Evolutionary conservation across 1,139 yeast genomes (phyloP).

Genomic region (Hanseniaspora gamundiae): DNA sequence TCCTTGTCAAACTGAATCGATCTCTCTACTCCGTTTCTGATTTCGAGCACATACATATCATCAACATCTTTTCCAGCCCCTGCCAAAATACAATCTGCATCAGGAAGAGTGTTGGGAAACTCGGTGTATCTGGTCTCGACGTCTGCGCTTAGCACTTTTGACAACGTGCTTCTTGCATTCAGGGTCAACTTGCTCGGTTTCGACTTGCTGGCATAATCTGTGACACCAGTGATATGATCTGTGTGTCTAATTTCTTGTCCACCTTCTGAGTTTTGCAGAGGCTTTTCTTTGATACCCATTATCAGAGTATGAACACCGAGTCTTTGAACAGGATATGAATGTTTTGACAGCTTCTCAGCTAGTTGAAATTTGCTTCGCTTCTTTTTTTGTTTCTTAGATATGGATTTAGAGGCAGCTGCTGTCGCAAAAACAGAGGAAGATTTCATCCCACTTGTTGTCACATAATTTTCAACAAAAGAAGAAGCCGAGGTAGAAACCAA

Average conservation of each 20-base stretch:
- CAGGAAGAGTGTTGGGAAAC: conserved; percentile 18
- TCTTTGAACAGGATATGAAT: conserved; percentile 26
- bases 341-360: conserved; percentile 19
- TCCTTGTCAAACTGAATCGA: conserved; percentile 22
- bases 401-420: background rate
- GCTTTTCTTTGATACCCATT: conserved; percentile 24
- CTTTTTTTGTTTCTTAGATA: conserved; percentile 9
- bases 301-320: conserved; percentile 29
- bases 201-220: conserved; percentile 10
- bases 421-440: conserved; percentile 6
- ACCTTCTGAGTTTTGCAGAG: conserved; percentile 13
- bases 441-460: conserved; percentile 7
- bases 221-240: conserved; percentile 10
- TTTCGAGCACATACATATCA: conserved; percentile 28
- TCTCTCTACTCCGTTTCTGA: conserved; percentile 32
- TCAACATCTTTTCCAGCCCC: conserved; percentile 18
- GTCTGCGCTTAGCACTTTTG: conserved; percentile 20
- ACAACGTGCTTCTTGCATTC: conserved; percentile 17
- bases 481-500: conserved; percentile 45
- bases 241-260: conserved; percentile 31
- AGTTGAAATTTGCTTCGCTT: conserved; percentile 8
- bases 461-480: conserved; percentile 14
- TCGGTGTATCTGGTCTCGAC: conserved; percentile 20
- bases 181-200: conserved; percentile 13
- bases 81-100: conserved; percentile 22